A percentile compares a stretch with the other conserved stretches of the same genome.
Conservation (phyloP, 495 filamentous ascomycete genomes). For the Xylaria longipes region DNA sequence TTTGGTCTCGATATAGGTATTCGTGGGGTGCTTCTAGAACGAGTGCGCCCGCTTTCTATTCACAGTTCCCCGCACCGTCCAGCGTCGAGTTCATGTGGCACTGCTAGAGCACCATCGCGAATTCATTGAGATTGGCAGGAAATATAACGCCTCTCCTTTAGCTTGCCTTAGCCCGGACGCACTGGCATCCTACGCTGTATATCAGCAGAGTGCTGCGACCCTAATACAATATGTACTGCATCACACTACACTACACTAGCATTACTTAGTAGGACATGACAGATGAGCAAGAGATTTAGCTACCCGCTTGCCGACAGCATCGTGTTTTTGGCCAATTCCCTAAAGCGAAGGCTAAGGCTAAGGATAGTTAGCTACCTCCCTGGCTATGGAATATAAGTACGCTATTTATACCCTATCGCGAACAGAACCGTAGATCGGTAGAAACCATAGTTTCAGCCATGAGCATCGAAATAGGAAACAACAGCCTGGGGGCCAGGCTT, state of each 20-base stretch:
- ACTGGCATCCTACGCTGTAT: constrained; percentile 18
- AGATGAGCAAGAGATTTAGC: constrained; percentile 5
- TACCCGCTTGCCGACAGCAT: constrained; percentile 2
- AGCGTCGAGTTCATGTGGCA: constrained; percentile 13
- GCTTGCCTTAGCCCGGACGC: constrained; percentile 15
- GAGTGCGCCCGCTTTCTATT: background rate
- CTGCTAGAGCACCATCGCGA: constrained; percentile 16
- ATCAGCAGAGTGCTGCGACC: constrained; percentile 20
- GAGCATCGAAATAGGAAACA: background rate
- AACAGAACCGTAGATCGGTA: background rate
- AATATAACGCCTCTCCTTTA: constrained; percentile 8
- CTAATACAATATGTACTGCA: constrained; percentile 8
- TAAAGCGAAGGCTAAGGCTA: background rate
- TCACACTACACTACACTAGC: constrained; percentile 13
- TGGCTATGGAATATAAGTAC: background rate
- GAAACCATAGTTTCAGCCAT: background rate
- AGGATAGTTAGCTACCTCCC: background rate
- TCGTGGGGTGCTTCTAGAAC: constrained; percentile 22
- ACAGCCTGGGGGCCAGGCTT: background rate
- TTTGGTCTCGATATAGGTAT: background rate
- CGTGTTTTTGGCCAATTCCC: background rate
- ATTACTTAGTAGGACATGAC: background rate
- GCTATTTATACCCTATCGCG: background rate
- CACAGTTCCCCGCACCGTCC: constrained; percentile 13
- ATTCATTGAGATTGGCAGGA: background rate